A percentile compares a stretch with the other conserved stretches of the same genome.
Evolutionary conservation across 192 early-diverging fungal genomes (phyloP).

Genomic region (Gryganskiella cystojenkinii): DNA sequence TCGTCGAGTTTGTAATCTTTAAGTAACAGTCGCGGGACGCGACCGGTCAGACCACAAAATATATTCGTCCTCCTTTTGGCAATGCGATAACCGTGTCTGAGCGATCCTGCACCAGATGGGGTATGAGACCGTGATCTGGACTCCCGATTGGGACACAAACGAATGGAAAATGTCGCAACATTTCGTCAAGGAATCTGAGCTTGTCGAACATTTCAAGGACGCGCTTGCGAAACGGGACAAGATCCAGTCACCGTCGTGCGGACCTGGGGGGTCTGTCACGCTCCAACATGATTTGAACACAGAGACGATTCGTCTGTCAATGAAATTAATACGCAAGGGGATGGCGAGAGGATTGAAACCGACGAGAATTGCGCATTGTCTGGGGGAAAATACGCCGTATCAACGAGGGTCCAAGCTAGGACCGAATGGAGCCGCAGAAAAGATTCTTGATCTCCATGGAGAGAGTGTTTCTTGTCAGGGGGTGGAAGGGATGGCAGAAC

Average conservation of each 20-base stretch:
- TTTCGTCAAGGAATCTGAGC: constrained; percentile 17
- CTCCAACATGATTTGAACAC: constrained; percentile 58
- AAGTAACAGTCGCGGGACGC: too few species aligned
- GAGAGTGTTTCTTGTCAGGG: constrained; percentile 17
- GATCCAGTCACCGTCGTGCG: constrained; percentile 34
- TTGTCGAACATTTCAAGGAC: constrained; percentile 36
- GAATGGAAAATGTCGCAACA: constrained; percentile 60
- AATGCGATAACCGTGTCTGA: constrained; percentile 64
- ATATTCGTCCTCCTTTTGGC: constrained; percentile 65
- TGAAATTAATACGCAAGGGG: constrained; percentile 51
- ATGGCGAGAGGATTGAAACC: constrained; percentile 16
- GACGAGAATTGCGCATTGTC: constrained; percentile 26
- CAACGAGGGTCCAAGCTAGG: constrained; percentile 38
- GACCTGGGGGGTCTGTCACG: constrained; percentile 44
- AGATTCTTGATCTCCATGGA: constrained; percentile 26
- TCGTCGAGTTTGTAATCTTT: too few species aligned
- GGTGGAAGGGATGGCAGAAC: constrained; percentile 39
- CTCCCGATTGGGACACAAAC: constrained; percentile 37
- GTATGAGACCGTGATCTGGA: constrained; percentile 50
- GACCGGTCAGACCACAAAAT: constrained; percentile 60
- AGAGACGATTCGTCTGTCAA: constrained; percentile 52
- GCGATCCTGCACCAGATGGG: constrained; percentile 64
- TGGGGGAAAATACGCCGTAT: constrained; percentile 24
- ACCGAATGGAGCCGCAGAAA: constrained; percentile 20
- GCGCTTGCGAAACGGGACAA: constrained; percentile 44